Percentiles rank a stretch among this genome's conserved stretches.
Conservation (phyloP, 2,329 filamentous ascomycete species). For the Emergomyces orientalis region DNA sequence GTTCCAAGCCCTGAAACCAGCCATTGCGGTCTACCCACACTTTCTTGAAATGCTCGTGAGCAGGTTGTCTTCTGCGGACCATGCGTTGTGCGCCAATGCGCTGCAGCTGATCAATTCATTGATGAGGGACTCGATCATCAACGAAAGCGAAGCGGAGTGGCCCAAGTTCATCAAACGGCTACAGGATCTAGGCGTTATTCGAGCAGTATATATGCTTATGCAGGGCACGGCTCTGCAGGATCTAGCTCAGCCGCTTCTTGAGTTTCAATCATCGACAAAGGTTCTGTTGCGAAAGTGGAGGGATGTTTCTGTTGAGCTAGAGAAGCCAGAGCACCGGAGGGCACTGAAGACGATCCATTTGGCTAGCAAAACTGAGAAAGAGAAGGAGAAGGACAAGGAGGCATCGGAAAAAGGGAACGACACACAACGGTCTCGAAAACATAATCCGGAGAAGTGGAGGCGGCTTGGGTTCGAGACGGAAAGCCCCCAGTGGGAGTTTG, state of each 20-base stretch:
- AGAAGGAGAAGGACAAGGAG: conserved; percentile 28
- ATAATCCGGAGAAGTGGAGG: conserved; percentile 88
- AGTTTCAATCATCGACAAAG: conserved; percentile 90
- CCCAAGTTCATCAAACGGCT: conserved; percentile 88
- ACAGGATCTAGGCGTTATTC: conserved; percentile 87
- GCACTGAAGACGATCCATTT: conserved; percentile 79
- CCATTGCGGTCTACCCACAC: conserved; percentile 80
- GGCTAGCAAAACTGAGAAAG: conserved; percentile 63
- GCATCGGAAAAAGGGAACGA: conserved; percentile 31
- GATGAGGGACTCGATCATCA: conserved; percentile 80
- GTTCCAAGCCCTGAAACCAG: conserved; percentile 84
- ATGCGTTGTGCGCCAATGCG: conserved; percentile 89
- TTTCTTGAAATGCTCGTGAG: conserved; percentile 92
- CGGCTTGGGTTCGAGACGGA: conserved; percentile 86
- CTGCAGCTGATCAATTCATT: conserved; percentile 91
- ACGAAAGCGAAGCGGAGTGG: conserved; percentile 74
- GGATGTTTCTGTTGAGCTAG: conserved; percentile 72
- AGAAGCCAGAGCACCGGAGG: conserved; percentile 77
- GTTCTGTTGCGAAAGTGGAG: conserved; percentile 79
- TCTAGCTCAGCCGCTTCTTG: conserved; percentile 75
- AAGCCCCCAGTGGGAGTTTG: conserved; percentile 76
- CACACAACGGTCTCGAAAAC: conserved; percentile 55
- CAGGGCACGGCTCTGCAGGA: conserved; percentile 88
- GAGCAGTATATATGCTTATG: conserved; percentile 86
- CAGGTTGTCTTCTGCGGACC: conserved; percentile 85